Evolutionary conservation across 2,329 filamentous ascomycete genomes (phyloP).

Genomic region (Cylindrodendrum hubeiense): DNA sequence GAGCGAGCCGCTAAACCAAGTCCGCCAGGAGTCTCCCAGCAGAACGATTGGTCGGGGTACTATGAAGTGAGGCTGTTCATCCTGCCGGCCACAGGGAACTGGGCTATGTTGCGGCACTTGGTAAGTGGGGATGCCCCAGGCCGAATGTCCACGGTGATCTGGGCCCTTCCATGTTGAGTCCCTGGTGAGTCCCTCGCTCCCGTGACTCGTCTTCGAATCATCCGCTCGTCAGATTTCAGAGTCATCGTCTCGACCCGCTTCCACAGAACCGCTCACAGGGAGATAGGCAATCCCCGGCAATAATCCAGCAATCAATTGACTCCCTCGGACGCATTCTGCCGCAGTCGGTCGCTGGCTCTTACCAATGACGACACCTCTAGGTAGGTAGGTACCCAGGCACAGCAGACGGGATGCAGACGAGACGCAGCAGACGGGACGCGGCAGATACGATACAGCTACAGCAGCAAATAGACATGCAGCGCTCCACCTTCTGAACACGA

Average conservation of each 20-base stretch:
- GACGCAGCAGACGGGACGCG: neutral
- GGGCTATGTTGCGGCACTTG: neutral
- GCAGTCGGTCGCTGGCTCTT: neutral
- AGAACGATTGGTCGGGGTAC: neutral
- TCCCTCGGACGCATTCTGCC: neutral
- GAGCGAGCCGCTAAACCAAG: neutral
- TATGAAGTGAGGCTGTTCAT: conserved; percentile 10
- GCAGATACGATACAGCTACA: neutral
- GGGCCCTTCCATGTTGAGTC: conserved; percentile 18
- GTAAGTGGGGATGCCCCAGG: conserved; percentile 7
- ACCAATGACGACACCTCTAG: neutral
- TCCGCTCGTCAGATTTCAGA: neutral
- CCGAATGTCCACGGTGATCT: conserved; percentile 13
- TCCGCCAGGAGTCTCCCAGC: neutral
- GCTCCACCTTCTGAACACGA: neutral
- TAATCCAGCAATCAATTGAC: neutral
- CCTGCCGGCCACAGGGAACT: neutral
- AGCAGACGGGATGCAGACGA: neutral
- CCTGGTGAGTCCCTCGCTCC: neutral
- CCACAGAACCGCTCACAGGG: neutral
- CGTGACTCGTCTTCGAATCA: conserved; percentile 1
- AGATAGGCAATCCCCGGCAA: neutral
- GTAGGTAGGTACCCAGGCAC: neutral
- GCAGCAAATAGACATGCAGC: neutral
- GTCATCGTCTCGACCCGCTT: neutral